phyloP scores from a whole-genome alignment of 2,329 filamentous ascomycete genomes.

The Ophiostoma perfectum region DNA sequence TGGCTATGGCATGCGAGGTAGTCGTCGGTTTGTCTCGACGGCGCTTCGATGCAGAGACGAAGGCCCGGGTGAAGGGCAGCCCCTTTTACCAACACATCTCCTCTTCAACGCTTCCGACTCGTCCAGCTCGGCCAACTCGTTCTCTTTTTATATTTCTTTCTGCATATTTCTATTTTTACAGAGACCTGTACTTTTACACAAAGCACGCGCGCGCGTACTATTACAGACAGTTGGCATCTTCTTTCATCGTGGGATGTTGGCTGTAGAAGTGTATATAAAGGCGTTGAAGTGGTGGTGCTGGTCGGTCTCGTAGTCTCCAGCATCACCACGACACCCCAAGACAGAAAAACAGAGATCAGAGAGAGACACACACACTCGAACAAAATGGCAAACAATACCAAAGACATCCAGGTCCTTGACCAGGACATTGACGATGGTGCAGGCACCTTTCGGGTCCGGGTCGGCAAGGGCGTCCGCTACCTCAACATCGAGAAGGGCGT shows the following conservation, averaged over 20 bases:
- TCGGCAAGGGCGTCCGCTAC: background rate
- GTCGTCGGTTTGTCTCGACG: background rate
- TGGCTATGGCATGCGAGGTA: background rate
- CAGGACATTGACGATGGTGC: slow-evolving; percentile 1
- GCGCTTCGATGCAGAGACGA: background rate
- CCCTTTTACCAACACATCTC: background rate
- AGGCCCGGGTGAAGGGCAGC: background rate
- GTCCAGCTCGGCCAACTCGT: background rate
- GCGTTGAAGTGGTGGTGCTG: background rate
- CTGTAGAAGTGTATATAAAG: background rate
- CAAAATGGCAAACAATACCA: background rate
- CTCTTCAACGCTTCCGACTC: no score
- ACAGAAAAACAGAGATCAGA: background rate
- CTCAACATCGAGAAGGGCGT: background rate
- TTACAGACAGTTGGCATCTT: background rate
- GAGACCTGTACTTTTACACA: background rate
- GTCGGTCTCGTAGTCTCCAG: background rate
- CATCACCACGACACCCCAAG: background rate
- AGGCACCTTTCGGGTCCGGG: background rate
- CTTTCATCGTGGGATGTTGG: background rate
- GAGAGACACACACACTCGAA: background rate
- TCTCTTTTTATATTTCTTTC: background rate
- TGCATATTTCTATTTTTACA: slow-evolving; percentile 6
- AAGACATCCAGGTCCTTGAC: background rate
- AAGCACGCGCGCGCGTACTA: slow-evolving; percentile 3